Evolutionary conservation across 2,329 filamentous ascomycete species (phyloP).

Genomic region (Beauveria medogensis): DNA sequence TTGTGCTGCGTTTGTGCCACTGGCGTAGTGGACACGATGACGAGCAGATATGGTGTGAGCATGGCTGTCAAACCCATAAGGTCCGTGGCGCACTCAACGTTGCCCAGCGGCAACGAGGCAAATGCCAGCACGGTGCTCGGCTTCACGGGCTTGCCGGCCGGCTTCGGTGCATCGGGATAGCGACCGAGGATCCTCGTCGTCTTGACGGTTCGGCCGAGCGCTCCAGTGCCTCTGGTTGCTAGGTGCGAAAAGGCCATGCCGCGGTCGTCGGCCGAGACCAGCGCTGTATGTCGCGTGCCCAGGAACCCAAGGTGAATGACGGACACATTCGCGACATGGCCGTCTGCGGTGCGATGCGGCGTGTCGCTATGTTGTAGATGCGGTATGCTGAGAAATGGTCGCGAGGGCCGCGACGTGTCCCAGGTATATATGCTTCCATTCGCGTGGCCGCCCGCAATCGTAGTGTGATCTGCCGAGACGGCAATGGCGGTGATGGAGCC

Average conservation of each 20-base stretch:
- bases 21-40: conserved; percentile 95
- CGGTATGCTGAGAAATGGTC: conserved; percentile 81
- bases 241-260: conserved; percentile 99
- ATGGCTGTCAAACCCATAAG: conserved; percentile 86
- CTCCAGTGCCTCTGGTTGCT: conserved; percentile 81
- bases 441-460: conserved; percentile 81
- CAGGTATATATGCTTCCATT: conserved; percentile 93
- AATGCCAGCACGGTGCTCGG: conserved; percentile 94
- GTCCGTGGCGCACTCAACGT: conserved; percentile 82
- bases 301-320: conserved; percentile 92
- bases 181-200: conserved; percentile 85
- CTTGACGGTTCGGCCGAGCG: conserved; percentile 77
- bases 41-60: conserved; percentile 88
- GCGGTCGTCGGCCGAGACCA: conserved; percentile 88
- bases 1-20: conserved; percentile 96
- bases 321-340: conserved; percentile 69
- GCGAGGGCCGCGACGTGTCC: conserved; percentile 76
- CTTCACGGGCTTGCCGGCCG: conserved; percentile 62
- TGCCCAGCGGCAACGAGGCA: conserved; percentile 83
- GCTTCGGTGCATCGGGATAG: conserved; percentile 66
- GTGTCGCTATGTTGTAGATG: conserved; percentile 61
- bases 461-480: conserved; percentile 88
- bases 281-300: conserved; percentile 83
- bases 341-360: conserved; percentile 63
- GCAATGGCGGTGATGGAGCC: conserved; percentile 81